Base-by-base conservation (phyloP, 2,329 filamentous ascomycete species). In the Dactylonectria macrodidyma region DNA sequence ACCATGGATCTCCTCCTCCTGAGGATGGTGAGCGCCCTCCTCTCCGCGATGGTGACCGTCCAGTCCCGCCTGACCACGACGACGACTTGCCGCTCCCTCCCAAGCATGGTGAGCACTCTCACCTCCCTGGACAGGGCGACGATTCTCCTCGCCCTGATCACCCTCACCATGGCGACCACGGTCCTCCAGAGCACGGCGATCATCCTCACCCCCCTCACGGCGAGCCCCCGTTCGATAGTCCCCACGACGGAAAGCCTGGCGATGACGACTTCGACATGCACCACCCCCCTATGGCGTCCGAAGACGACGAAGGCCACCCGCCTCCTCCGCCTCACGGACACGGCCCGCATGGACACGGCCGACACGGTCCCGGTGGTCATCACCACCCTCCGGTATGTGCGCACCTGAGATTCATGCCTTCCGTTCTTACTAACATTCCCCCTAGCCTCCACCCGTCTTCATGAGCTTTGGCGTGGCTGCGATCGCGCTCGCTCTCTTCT, bases 31-130 rank as follows among this genome's bases (percentile, higher is more conserved):
- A 60, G n/a, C 58, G 50, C 26, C 62, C 62, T 22, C 60, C 51
- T 34, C 47, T 38, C 30, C 55, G 7, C 44, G 30, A 33, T n/a
- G 62, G 38, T 9, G 60, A 58, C 16, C 36, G 70, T 34, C 73
- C 65, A 7, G 34, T 33, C 12, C 57, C 57, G 26, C 59, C 66
- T 24, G 62, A 57, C 12, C 71, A 69, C 26, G 68, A 58, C 46
- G 44, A 59, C 16, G 24, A 19, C 19, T 22, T 24, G 16, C 56
- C 26, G n/a, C 50, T 41, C 36, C n/a, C 50, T 38, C 67, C 73
- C 50, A 66, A 74, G 3, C 50, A 73, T 58, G 79, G 78, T 62
- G 77, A 78, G 63, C 78, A 76, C 58, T 69, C 59, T 8, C 78
- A 78, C 22, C 30, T 24, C 36, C 30, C 5, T 19, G 54, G 12